Percentiles rank a stretch among this genome's conserved stretches.
Evolutionary conservation across 306 rosid genomes (phyloP).

Genomic region (Acacia melanoxylon): DNA sequence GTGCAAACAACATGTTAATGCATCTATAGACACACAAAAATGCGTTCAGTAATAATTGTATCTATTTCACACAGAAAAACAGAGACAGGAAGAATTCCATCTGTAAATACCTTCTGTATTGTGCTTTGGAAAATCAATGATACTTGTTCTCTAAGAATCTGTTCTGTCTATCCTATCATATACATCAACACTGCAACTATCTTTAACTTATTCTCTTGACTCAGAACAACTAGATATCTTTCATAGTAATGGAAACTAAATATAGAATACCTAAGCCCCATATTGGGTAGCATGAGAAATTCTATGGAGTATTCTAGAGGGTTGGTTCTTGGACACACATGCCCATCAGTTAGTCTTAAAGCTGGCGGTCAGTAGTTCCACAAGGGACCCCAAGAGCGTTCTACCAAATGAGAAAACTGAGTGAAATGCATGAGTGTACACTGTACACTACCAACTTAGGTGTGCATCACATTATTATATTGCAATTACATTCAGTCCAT

Average conservation of each 20-base stretch:
- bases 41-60: not conserved
- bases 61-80: not conserved
- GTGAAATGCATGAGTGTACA: not conserved
- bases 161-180: not conserved
- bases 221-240: not conserved
- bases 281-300: not conserved
- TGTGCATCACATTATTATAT: not conserved
- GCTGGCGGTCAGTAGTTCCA: not conserved
- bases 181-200: not conserved
- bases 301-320: not conserved
- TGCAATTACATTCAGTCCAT: not conserved
- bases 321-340: not conserved
- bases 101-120: not conserved
- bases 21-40: slow-evolving; percentile 9
- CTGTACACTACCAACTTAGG: not conserved
- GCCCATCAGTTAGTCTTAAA: not conserved
- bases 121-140: not conserved
- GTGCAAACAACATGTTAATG: slow-evolving; percentile 25
- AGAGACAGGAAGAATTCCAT: not conserved
- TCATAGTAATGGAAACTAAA: not conserved
- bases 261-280: not conserved
- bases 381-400: not conserved
- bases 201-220: not conserved
- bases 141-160: not conserved
- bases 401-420: not conserved